Evolutionary conservation across 2,329 filamentous ascomycete genomes (phyloP), one percentile per base, ranked within the genome.

Genomic region (Trichoderma brevicompactum): DNA sequence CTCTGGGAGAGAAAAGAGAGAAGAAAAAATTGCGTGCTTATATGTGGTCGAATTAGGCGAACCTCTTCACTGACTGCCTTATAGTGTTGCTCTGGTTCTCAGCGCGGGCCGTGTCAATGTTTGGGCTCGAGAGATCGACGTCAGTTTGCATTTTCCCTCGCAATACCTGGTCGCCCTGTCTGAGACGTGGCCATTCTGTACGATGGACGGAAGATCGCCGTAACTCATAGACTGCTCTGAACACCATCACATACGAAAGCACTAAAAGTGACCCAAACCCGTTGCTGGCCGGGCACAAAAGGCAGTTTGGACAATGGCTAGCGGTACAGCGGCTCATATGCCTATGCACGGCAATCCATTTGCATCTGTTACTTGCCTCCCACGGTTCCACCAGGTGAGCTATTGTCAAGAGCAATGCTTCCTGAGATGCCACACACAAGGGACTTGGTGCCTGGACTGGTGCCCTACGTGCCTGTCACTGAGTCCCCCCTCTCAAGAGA

Each of bases 381-480:
- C 34, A 28, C 23, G 48, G 48, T 52, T 28, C 50, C 36, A 54
- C 50, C 36, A 10, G 7, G 19, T 4, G 36, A 58, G 32, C 53
- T 44, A 12, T n/a, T 19, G 54, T 58, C n/a, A 9, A 43, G 13
- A n/a, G 13, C 23, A 15, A 5, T 48, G 23, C 28, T 44, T 9
- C 32, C 48, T 23, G 55, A 10, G 28, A 34, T n/a, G 34, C 40
- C 55, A 28, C 43, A 46, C 3, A 15, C 28, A 13, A 40, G 44
- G 43, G 34, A 13, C 36, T 34, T 12, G 23, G 55, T 61, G 43
- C 58, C 46, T 61, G 58, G 36, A 52, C 55, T 43, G 58, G 15
- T 17, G 23, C 10, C 36, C 32, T 46, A 23, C 32, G 55, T 38
- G 55, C 41, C 28, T 36, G n/a, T 46, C 43, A n/a, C 40, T 56